A percentile compares a stretch with the other conserved stretches of the same genome.
These are phyloP conservation scores for Inga laurina DNA, from an alignment of 306 rosid genomes.

Conservation along the genomic window DNA sequence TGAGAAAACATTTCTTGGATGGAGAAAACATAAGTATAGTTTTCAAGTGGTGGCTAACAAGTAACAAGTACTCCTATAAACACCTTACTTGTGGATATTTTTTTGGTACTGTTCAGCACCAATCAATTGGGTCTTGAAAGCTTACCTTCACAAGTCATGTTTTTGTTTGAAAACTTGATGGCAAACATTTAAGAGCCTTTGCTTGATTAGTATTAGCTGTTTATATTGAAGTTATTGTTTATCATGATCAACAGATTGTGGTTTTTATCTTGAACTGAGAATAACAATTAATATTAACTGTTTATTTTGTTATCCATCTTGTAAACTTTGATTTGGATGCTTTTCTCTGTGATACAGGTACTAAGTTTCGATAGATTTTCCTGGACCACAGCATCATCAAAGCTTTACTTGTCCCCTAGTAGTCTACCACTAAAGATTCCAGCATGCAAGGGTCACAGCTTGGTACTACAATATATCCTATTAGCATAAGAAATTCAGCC, in stretches of 20 bases:
- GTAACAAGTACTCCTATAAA: neutral
- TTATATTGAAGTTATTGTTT: neutral
- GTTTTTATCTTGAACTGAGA: neutral
- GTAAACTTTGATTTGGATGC: conserved; percentile 17
- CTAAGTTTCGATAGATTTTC: conserved; percentile 81
- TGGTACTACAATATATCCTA: conserved; percentile 52
- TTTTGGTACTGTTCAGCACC: neutral
- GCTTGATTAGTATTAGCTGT: neutral
- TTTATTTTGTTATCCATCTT: conserved; percentile 11
- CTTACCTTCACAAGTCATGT: neutral
- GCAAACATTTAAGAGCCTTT: neutral
- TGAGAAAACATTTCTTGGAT: conserved; percentile 33
- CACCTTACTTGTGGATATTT: neutral
- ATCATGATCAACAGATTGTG: conserved; percentile 22
- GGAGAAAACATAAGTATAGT: neutral
- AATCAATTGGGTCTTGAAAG: neutral
- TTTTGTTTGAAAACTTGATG: neutral
- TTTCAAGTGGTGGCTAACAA: neutral
- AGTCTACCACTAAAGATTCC: conserved; percentile 87
- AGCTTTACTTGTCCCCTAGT: conserved; percentile 89
- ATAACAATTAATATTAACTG: neutral
- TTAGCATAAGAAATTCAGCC: conserved; percentile 2
- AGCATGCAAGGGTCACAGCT: conserved; percentile 92
- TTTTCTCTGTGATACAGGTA: conserved; percentile 57
- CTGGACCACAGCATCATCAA: conserved; percentile 84